These are phyloP conservation scores for Fusarium paranaense DNA, from an alignment of 2,329 filamentous ascomycete genomes.

Conservation along the genomic window DNA sequence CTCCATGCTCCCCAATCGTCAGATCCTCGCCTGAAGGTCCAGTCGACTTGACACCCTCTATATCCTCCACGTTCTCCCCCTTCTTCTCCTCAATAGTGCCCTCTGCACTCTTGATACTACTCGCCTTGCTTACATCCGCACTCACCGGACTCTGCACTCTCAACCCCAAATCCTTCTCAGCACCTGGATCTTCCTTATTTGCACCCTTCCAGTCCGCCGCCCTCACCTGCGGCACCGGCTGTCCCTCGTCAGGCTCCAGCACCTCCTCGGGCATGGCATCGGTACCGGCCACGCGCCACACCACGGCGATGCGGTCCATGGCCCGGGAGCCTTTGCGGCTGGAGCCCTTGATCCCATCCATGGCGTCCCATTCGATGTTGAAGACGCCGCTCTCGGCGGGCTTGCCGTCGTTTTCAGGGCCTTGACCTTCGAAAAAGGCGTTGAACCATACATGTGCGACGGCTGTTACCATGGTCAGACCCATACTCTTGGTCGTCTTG, in stretches of 20 bases:
- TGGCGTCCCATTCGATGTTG: slow-evolving; percentile 70
- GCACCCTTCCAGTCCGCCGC: slow-evolving; percentile 81
- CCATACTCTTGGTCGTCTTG: slow-evolving; percentile 79
- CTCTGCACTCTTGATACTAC: slow-evolving; percentile 67
- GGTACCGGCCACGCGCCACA: slow-evolving; percentile 73
- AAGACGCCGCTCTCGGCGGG: slow-evolving; percentile 75
- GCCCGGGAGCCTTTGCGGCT: slow-evolving; percentile 83
- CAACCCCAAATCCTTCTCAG: slow-evolving; percentile 75
- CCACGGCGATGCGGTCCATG: slow-evolving; percentile 84
- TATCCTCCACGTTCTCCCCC: slow-evolving; percentile 34
- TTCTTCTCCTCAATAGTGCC: slow-evolving; percentile 12
- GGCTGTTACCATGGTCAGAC: slow-evolving; percentile 89
- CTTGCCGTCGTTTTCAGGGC: slow-evolving; percentile 74
- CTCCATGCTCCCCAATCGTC: slow-evolving; percentile 19
- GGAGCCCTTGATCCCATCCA: slow-evolving; percentile 96
- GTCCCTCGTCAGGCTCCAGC: slow-evolving; percentile 72
- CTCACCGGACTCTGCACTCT: slow-evolving; percentile 74
- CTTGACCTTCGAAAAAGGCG: slow-evolving; percentile 86
- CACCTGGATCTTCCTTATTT: slow-evolving; percentile 53
- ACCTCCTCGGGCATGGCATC: slow-evolving; percentile 51
- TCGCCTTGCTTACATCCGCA: slow-evolving; percentile 76
- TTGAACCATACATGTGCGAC: slow-evolving; percentile 99
- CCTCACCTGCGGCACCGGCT: slow-evolving; percentile 75
- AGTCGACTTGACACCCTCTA: slow-evolving; percentile 51
- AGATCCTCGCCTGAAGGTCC: slow-evolving; percentile 53